Evolutionary conservation across 352 stramenopile genomes (phyloP).

Genomic region (Globisporangium viniferum): DNA sequence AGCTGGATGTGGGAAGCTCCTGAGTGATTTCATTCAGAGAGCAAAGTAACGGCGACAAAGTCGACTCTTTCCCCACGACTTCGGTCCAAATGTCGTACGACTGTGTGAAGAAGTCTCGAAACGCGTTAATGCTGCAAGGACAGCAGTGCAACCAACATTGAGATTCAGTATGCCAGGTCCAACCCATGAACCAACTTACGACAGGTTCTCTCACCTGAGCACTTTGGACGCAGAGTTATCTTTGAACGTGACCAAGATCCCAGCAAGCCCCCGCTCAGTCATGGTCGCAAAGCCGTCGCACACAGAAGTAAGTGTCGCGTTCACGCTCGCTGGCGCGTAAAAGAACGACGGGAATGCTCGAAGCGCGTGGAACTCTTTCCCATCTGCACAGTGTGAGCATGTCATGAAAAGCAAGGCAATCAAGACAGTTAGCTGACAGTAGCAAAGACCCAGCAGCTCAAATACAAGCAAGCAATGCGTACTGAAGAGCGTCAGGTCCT

Average conservation of each 20-base stretch:
- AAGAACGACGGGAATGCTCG: slow-evolving; percentile 51
- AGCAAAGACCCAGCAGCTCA: slow-evolving; percentile 12
- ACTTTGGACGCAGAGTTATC: slow-evolving; percentile 10
- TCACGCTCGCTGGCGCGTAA: slow-evolving; percentile 30
- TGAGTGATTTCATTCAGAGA: slow-evolving; percentile 20
- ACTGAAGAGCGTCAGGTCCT: slow-evolving; percentile 62
- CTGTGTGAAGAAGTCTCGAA: slow-evolving; percentile 28
- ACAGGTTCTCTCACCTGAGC: slow-evolving; percentile 8
- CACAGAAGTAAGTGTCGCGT: slow-evolving; percentile 19
- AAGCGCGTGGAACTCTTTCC: slow-evolving; percentile 31
- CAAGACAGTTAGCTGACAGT: background rate
- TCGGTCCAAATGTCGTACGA: slow-evolving; percentile 14
- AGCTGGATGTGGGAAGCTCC: slow-evolving; percentile 12
- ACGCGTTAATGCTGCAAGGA: slow-evolving; percentile 2
- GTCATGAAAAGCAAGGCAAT: background rate
- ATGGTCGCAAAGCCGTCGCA: slow-evolving; percentile 41
- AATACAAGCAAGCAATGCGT: slow-evolving; percentile 11
- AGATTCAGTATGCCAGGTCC: too few species aligned
- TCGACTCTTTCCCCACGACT: background rate
- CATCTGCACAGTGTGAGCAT: slow-evolving; percentile 19
- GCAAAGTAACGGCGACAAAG: slow-evolving; percentile 23
- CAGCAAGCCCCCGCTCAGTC: slow-evolving; percentile 24
- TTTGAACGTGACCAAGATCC: slow-evolving; percentile 23
- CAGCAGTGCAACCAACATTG: too few species aligned
- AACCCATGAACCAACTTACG: too few species aligned